phyloP scores from a whole-genome alignment of 495 filamentous ascomycete species.

The Aspergillus homomorphus region DNA sequence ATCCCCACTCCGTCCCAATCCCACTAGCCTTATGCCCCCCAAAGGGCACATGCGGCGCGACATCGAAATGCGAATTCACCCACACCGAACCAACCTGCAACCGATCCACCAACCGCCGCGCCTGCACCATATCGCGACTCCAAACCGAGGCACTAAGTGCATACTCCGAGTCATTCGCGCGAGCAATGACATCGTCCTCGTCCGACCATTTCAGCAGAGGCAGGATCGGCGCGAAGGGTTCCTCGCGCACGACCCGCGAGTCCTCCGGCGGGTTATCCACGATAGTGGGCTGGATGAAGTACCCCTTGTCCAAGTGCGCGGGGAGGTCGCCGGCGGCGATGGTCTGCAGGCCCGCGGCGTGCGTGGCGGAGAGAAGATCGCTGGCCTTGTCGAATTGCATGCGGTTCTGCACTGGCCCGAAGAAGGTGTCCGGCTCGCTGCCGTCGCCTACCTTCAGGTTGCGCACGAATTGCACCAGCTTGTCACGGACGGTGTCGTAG shows the following conservation, averaged over 20 bases:
- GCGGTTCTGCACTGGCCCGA: conserved; percentile 57
- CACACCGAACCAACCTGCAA: conserved; percentile 55
- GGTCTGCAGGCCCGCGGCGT: conserved; percentile 41
- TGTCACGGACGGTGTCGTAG: conserved; percentile 56
- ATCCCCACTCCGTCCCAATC: conserved; percentile 58
- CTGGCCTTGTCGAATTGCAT: conserved; percentile 54
- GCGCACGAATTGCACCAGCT: conserved; percentile 53
- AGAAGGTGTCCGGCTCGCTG: conserved; percentile 35
- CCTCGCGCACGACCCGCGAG: conserved; percentile 42
- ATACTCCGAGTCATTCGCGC: conserved; percentile 50
- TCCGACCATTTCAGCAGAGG: conserved; percentile 49
- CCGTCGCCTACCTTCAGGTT: conserved; percentile 42
- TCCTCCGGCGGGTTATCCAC: conserved; percentile 53
- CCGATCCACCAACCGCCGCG: conserved; percentile 45
- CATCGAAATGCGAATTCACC: conserved; percentile 50
- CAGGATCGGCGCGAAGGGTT: conserved; percentile 50
- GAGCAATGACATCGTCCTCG: conserved; percentile 51
- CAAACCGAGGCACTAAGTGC: conserved; percentile 57
- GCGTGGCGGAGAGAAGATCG: conserved; percentile 41
- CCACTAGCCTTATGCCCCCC: conserved; percentile 62
- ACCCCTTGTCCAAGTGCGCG: conserved; percentile 32
- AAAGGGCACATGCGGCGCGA: conserved; percentile 51
- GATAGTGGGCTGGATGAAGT: conserved; percentile 51
- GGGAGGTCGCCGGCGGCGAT: conserved; percentile 23
- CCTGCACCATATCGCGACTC: conserved; percentile 43